A percentile compares a stretch with the other conserved stretches of the same genome.
Evolutionary conservation across 495 filamentous ascomycete species (phyloP).

Genomic region (Aspergillus sparsus): DNA sequence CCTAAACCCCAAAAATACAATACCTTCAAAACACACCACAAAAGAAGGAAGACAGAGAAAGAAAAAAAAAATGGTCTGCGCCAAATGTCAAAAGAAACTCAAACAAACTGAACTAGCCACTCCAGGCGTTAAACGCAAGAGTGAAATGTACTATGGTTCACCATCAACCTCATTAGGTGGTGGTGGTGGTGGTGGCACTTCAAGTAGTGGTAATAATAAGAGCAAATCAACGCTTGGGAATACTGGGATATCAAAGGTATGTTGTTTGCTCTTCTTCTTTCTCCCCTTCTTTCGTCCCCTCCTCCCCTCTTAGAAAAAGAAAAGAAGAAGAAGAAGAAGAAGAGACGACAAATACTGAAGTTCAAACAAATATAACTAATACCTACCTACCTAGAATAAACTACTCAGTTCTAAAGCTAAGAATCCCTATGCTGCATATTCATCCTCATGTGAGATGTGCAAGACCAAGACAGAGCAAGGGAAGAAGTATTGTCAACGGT

Average conservation of each 20-base stretch:
- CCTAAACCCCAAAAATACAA: not conserved
- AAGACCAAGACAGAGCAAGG: constrained; percentile 67
- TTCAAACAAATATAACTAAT: constrained; percentile 22
- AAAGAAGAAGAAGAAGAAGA: too few species aligned
- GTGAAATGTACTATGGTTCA: constrained; percentile 71
- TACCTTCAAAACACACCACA: not conserved
- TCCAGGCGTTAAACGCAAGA: constrained; percentile 69
- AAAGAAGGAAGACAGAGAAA: not conserved
- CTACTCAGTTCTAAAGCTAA: constrained; percentile 66
- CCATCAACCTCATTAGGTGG: constrained; percentile 59
- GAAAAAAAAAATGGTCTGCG: constrained; percentile 62
- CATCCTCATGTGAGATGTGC: constrained; percentile 60
- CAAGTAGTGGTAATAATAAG: constrained; percentile 43
- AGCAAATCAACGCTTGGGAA: constrained; percentile 40
- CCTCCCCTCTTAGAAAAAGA: constrained; percentile 1
- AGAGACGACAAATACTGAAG: too few species aligned
- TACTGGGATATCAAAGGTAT: constrained; percentile 43
- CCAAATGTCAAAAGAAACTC: constrained; percentile 64
- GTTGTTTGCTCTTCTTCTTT: constrained; percentile 2
- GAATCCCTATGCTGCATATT: constrained; percentile 70
- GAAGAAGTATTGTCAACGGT: constrained; percentile 62
- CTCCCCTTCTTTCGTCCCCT: constrained; percentile 2
- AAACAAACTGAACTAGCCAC: constrained; percentile 66
- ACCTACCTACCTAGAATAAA: constrained; percentile 57
- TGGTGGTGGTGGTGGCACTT: constrained; percentile 32